Evolutionary conservation across 2,329 filamentous ascomycete genomes (phyloP), one percentile per base, ranked within the genome.

Genomic region (Fusarium armeniacum): DNA sequence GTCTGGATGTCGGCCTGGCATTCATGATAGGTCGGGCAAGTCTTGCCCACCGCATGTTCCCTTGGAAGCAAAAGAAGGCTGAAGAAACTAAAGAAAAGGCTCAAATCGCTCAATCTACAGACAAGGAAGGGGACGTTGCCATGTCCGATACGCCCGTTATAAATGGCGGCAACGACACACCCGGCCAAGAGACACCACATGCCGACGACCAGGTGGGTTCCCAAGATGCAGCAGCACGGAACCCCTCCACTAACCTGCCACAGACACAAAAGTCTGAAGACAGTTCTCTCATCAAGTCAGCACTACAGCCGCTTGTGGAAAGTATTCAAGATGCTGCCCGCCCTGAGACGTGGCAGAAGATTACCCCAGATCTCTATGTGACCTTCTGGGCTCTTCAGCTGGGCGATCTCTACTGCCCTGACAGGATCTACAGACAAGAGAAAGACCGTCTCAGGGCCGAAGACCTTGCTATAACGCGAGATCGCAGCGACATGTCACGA

Each of bases 381-480:
- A 92, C 92, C 0, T 99, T 99, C 80, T 99, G 96, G 96, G 91
- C 94, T 52, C 84, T 98, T 15, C 90, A 93, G 30, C 86, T 97
- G 5, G 90, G 92, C 46, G 95, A 99, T 77, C 84, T 98, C 60
- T 87, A 89, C 59, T 89, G 94, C 68, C 92, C 93, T 2, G 89
- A 89, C 65, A 86, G 89, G 35, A 92, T 91, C 64, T 99, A 99
- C 77, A 87, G 92, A 49, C 86, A 89, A 18, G 94, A 97, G 76
- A 89, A 90, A 36, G 87, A 89, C 22, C 86, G 89, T 11, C 83
- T 94, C 24, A 87, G 90, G 71, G 88, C 87, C 58, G 89, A 91
- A 75, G 86, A 91, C 49, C 84, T 88, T 35, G 85, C 89, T 1
- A 84, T 96, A 58, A 88, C 88, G 72, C 89, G 86, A 61, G 91